Conservation (phyloP, 2,329 filamentous ascomycete genomes). For the Pestalotiopsis sp. region DNA sequence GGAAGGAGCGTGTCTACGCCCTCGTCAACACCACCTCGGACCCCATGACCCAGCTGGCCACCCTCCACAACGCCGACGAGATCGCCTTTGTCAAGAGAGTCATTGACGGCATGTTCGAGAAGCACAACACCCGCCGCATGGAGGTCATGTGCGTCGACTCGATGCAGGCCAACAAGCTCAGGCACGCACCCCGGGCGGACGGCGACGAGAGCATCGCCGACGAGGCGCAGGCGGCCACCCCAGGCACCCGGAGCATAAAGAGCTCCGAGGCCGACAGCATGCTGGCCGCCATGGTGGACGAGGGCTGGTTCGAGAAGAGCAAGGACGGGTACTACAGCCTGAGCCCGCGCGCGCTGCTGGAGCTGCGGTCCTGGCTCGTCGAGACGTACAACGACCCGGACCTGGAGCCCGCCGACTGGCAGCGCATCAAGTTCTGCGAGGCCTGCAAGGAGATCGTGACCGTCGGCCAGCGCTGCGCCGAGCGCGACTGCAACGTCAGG, state of each 20-base stretch:
- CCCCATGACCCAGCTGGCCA: conserved; percentile 56
- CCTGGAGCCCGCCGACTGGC: conserved; percentile 59
- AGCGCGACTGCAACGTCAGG: conserved; percentile 67
- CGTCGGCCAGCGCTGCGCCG: conserved; percentile 74
- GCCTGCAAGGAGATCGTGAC: conserved; percentile 92
- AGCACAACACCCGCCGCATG: conserved; percentile 75
- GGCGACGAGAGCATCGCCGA: conserved; percentile 24
- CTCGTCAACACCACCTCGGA: conserved; percentile 90
- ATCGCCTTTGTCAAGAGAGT: conserved; percentile 84
- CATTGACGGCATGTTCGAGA: conserved; percentile 90
- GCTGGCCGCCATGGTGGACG: conserved; percentile 68
- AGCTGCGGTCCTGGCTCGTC: conserved; percentile 81
- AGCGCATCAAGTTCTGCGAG: conserved; percentile 83
- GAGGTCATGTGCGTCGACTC: conserved; percentile 83
- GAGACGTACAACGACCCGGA: conserved; percentile 84
- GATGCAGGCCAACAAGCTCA: conserved; percentile 76
- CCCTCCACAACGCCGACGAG: conserved; percentile 8
- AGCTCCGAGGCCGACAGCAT: conserved; percentile 77
- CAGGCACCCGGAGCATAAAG: conserved; percentile 59
- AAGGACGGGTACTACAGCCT: conserved; percentile 72
- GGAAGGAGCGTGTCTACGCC: conserved; percentile 71
- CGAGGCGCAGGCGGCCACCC: conserved; percentile 31
- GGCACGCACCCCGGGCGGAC: conserved; percentile 46
- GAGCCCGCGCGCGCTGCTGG: conserved; percentile 77
- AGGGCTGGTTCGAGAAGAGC: conserved; percentile 85